Conservation (phyloP, 306 rosid genomes). For the Fragaria iinumae region DNA sequence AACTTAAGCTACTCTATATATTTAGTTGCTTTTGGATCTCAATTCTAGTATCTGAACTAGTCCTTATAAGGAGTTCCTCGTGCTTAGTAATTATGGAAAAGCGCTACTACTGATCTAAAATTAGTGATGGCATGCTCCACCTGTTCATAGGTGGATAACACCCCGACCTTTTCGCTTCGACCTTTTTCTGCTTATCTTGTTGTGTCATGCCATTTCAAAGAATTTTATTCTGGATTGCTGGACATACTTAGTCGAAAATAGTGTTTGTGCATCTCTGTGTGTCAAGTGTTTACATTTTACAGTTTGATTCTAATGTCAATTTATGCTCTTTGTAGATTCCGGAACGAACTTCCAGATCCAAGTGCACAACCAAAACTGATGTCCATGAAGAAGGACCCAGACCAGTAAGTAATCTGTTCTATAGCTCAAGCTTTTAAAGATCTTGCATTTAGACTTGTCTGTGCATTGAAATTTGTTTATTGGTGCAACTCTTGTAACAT, state of each 20-base stretch:
- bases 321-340: conserved; percentile 58
- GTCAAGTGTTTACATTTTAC: conserved; percentile 5
- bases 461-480: background rate
- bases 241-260: background rate
- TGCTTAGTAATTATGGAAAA: background rate
- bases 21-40: background rate
- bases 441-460: conserved; percentile 10
- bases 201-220: background rate
- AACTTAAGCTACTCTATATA: background rate
- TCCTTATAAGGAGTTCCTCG: background rate
- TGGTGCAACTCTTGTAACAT: background rate
- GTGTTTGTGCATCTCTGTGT: background rate
- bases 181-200: background rate
- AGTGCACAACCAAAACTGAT: conserved; percentile 98
- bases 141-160: background rate
- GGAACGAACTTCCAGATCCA: conserved; percentile 97
- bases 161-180: background rate
- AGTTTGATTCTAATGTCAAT: conserved; percentile 32
- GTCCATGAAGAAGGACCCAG: conserved; percentile 83
- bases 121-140: background rate
- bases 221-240: background rate
- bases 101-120: background rate
- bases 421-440: background rate
- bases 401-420: conserved; percentile 63
- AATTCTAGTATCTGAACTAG: background rate